Evolutionary conservation across 2,329 filamentous ascomycete species (phyloP).

Genomic region (Decorospora gaudefroyi): DNA sequence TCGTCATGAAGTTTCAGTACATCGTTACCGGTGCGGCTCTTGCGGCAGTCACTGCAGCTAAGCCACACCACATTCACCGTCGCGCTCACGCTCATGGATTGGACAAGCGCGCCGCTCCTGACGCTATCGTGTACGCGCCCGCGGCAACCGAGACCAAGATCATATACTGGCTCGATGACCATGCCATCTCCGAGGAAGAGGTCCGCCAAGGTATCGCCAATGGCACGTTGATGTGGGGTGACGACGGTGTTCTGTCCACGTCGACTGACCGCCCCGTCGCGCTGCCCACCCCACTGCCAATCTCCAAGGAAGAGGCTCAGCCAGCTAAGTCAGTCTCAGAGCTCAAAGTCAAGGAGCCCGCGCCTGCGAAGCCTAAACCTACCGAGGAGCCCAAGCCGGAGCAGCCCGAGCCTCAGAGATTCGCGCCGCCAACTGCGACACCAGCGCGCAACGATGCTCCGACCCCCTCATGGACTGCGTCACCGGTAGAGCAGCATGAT

Average conservation of each 20-base stretch:
- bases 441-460: conserved; percentile 14
- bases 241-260: conserved; percentile 59
- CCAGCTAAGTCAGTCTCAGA: conserved; percentile 7
- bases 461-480: conserved; percentile 34
- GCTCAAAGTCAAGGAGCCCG: conserved; percentile 1
- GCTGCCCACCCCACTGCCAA: conserved; percentile 26
- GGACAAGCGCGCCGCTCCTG: conserved; percentile 56
- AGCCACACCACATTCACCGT: conserved; percentile 62
- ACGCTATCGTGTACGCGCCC: conserved; percentile 56
- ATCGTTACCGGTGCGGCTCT: conserved; percentile 48
- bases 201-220: conserved; percentile 73
- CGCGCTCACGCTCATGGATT: conserved; percentile 51
- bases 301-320: conserved; percentile 10
- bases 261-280: conserved; percentile 20
- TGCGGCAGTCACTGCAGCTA: conserved; percentile 59
- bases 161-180: conserved; percentile 72
- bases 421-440: background rate
- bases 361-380: background rate
- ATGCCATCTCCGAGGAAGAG: conserved; percentile 63
- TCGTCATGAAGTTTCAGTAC: conserved; percentile 45
- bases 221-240: conserved; percentile 67
- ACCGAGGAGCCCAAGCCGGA: background rate
- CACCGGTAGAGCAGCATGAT: conserved; percentile 22
- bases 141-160: conserved; percentile 66
- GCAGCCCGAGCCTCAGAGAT: background rate